Percentiles rank a stretch among this genome's conserved stretches.
These are phyloP conservation scores for Psilocybe tampanensis DNA, from an alignment of 768 basidiomycete genomes.

Conservation along the genomic window DNA sequence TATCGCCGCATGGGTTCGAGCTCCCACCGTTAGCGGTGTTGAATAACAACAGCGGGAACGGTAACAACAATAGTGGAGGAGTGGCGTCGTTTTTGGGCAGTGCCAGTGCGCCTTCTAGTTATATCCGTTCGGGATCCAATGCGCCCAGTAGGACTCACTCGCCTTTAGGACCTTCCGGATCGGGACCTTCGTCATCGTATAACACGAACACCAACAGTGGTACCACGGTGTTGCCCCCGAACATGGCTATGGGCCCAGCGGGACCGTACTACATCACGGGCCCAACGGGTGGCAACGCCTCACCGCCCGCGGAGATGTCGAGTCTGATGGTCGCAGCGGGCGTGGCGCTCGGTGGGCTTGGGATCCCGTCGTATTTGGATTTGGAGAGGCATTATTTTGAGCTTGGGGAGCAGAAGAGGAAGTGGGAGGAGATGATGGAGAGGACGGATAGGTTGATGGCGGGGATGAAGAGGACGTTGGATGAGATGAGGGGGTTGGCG, in stretches of 20 bases:
- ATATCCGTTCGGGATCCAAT: constrained; percentile 64
- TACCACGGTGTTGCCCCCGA: too few species aligned
- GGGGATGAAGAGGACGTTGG: constrained; percentile 72
- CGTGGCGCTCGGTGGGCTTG: constrained; percentile 37
- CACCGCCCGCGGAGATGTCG: constrained; percentile 29
- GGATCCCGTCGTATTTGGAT: constrained; percentile 53
- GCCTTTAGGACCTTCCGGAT: constrained; percentile 53
- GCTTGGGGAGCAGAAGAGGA: constrained; percentile 61
- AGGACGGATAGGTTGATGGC: constrained; percentile 75
- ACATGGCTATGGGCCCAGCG: too few species aligned
- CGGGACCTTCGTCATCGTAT: constrained; percentile 17
- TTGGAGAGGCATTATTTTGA: constrained; percentile 73
- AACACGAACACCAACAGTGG: background rate
- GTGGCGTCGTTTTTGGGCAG: constrained; percentile 36
- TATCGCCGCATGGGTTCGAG: constrained; percentile 51
- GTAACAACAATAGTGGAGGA: too few species aligned
- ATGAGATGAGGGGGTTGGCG: constrained; percentile 61
- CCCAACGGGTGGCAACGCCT: too few species aligned
- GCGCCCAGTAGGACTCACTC: constrained; percentile 77
- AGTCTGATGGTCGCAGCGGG: constrained; percentile 36
- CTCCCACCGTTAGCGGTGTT: constrained; percentile 59
- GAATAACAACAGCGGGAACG: constrained; percentile 26
- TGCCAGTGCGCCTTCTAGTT: constrained; percentile 50
- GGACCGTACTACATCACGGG: too few species aligned
- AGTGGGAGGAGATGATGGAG: constrained; percentile 74